These are phyloP conservation scores for Dendrocalamus sinicus DNA, from an alignment of 176 grass and related monocot genomes.

Conservation along the genomic window DNA sequence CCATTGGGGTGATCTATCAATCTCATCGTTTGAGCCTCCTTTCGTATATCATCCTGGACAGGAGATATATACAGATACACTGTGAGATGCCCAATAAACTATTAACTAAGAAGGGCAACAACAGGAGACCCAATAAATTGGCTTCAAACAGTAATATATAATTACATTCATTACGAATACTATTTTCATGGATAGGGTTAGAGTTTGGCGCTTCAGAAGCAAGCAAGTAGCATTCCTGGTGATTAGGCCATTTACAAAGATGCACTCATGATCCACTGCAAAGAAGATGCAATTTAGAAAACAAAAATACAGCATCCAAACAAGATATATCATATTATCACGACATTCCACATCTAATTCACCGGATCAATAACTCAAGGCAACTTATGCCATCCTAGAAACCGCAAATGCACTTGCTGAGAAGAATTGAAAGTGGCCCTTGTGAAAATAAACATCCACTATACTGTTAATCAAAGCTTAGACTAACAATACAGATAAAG, in stretches of 20 bases:
- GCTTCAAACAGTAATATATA: background rate
- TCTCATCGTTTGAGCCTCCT: slow-evolving; percentile 94
- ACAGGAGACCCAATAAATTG: background rate
- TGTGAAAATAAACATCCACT: background rate
- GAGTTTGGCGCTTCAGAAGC: background rate
- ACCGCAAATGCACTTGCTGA: background rate
- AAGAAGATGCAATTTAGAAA: background rate
- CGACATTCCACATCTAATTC: background rate
- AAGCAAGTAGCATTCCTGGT: background rate
- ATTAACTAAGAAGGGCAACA: background rate
- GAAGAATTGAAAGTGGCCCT: background rate
- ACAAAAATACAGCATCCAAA: background rate
- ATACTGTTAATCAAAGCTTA: background rate
- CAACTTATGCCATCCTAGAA: slow-evolving; percentile 1
- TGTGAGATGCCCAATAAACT: slow-evolving; percentile 8
- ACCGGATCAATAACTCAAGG: background rate
- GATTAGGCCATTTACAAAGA: slow-evolving; percentile 9
- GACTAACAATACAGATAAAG: background rate
- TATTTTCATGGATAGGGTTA: background rate
- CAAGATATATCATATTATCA: background rate
- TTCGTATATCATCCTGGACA: slow-evolving; percentile 82
- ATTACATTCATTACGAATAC: background rate
- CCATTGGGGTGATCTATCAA: slow-evolving; percentile 94
- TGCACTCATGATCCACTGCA: background rate
- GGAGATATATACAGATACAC: slow-evolving; percentile 27